Evolutionary conservation across 805 yeast genomes (phyloP), one percentile per base, ranked within the genome.

Genomic region (Kluyveromyces dobzhanskii): DNA sequence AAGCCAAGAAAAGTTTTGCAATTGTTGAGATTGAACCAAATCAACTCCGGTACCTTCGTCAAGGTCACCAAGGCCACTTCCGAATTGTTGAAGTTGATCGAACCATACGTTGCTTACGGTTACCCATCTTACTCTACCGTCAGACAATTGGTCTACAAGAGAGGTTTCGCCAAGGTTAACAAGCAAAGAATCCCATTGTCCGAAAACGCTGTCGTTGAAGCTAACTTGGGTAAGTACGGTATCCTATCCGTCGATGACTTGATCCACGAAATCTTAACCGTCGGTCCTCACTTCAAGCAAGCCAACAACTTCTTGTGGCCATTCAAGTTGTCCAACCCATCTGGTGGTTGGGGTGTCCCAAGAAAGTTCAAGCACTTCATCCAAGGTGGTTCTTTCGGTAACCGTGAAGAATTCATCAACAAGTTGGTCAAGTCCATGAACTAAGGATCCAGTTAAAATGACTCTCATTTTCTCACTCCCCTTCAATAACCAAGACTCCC

Each of bases 1-100:
- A 88, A 88, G 83, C 95, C 96, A 80, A 87, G 96, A 85, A 88
- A 88, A 85, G 95, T 88, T 62, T 71, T 86, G 70, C 95, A 83
- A 74, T 79, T 87, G 67, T 76, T 85, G 70, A 82, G 95, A 78
- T 80, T 86, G 71, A 76, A 80, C 67, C 94, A 85, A 76, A 84
- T 86, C 71, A 86, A 86, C 78, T 76, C 92, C 62, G 96, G 90
- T 80, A 92, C 84, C 53, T 86, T 86, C 65, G 94, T 86, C 65
- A 86, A 82, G 73, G 80, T 86, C 61, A 86, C 94, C 80, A 86
- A 86, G 80, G 95, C 96, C 62, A 86, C 96, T 62, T 59, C 78
- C 56, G 95, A 86, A 78, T 80, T 86, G 66, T 77, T 86, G 70
- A 86, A 78, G 70, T 80, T 85, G 69, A 92, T 85, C 69, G 95